These are phyloP conservation scores for Exidia glandulosa DNA, from an alignment of 768 basidiomycete genomes.

Conservation along the genomic window DNA sequence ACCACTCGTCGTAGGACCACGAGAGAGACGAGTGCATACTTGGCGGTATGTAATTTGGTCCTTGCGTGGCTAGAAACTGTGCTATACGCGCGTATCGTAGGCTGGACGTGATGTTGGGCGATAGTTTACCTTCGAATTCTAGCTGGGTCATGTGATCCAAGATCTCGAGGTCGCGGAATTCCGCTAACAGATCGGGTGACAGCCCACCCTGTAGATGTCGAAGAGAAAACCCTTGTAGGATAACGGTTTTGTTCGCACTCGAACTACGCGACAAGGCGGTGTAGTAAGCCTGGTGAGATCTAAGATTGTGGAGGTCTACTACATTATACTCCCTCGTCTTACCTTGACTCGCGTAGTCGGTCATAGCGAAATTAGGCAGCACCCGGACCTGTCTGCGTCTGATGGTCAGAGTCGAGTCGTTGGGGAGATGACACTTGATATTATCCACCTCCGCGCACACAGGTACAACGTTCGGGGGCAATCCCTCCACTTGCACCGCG, in stretches of 20 bases:
- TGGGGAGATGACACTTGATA: slow-evolving; percentile 4
- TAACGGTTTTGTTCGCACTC: slow-evolving; percentile 5
- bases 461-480: slow-evolving; percentile 13
- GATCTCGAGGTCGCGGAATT: slow-evolving; percentile 10
- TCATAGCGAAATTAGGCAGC: slow-evolving; percentile 15
- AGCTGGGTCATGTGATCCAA: slow-evolving; percentile 6
- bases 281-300: slow-evolving; percentile 9
- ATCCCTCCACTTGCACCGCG: slow-evolving; percentile 3
- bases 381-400: slow-evolving; percentile 7
- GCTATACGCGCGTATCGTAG: neutral
- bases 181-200: slow-evolving; percentile 7
- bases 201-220: slow-evolving; percentile 6
- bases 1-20: no score
- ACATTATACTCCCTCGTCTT: slow-evolving; percentile 11
- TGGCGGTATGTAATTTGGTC: no score
- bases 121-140: neutral
- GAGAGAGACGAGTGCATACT: no score
- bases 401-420: slow-evolving; percentile 1
- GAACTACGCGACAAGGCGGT: slow-evolving; percentile 13
- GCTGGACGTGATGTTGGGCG: neutral
- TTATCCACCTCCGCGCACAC: neutral
- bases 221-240: slow-evolving; percentile 8
- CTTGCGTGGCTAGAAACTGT: neutral
- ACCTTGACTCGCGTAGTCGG: slow-evolving; percentile 14
- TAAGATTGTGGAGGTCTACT: slow-evolving; percentile 8